These are phyloP conservation scores for Pistacia vera DNA, from an alignment of 345 rosid genomes.

Conservation along the genomic window DNA sequence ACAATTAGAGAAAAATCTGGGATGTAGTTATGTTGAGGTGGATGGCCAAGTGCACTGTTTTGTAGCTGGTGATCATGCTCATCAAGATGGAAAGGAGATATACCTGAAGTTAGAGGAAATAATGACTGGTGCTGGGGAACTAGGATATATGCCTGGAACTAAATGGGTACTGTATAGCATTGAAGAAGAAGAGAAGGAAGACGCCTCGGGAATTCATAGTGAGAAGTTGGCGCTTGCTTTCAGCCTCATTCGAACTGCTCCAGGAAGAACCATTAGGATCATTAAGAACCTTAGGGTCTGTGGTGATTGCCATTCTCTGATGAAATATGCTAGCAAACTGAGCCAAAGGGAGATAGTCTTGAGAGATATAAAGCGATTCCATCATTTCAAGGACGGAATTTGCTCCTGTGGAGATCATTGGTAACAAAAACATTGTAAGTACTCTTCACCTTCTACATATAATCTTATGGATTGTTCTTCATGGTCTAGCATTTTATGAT, in stretches of 20 bases:
- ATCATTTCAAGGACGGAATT: conserved; percentile 60
- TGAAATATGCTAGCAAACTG: conserved; percentile 53
- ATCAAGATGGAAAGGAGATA: conserved; percentile 40
- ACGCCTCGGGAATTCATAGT: conserved; percentile 52
- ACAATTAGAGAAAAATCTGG: conserved; percentile 43
- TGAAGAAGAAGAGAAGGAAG: conserved; percentile 73
- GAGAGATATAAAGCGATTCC: conserved; percentile 67
- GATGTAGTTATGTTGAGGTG: conserved; percentile 59
- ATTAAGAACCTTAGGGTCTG: conserved; percentile 62
- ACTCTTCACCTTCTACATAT: not conserved
- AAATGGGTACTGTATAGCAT: conserved; percentile 65
- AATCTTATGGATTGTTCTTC: not conserved
- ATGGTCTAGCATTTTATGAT: not conserved
- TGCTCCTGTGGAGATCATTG: conserved; percentile 72
- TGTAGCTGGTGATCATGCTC: conserved; percentile 48
- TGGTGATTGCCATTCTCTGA: conserved; percentile 69
- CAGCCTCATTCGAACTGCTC: conserved; percentile 46
- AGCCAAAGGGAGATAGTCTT: conserved; percentile 50
- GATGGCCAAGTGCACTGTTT: conserved; percentile 53
- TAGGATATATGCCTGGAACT: conserved; percentile 58
- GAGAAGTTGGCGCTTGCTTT: conserved; percentile 72
- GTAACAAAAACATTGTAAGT: conserved; percentile 35
- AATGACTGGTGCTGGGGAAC: conserved; percentile 36
- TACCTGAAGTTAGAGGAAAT: conserved; percentile 49
- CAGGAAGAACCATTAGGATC: conserved; percentile 49